Conservation (phyloP, 495 filamentous ascomycete species). For the Aspergillus olivimuriae region DNA sequence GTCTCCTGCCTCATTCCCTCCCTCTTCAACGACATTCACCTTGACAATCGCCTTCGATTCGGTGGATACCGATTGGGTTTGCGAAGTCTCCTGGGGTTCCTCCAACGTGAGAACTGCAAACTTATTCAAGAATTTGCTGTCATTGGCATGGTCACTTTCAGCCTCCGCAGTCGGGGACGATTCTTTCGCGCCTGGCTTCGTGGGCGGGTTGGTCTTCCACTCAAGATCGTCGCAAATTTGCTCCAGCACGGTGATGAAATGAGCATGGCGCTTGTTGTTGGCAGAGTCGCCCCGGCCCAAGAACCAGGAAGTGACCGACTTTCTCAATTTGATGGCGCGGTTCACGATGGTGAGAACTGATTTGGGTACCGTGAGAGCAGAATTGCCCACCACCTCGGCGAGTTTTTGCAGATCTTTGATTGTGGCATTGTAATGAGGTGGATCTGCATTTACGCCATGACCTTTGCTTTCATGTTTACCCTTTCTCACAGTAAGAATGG, state of each 20-base stretch:
- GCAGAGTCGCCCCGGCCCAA: constrained; percentile 17
- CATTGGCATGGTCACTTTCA: constrained; percentile 7
- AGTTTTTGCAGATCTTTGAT: constrained; percentile 22
- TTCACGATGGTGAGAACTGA: constrained; percentile 20
- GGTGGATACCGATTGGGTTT: constrained; percentile 4
- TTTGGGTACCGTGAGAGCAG: constrained; percentile 18
- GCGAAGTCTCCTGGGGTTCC: constrained; percentile 20
- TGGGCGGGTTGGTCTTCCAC: constrained; percentile 15
- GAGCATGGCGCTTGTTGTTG: constrained; percentile 18
- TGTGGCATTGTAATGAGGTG: constrained; percentile 16
- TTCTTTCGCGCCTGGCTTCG: constrained; percentile 14
- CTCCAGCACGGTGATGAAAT: constrained; percentile 25
- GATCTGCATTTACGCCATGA: constrained; percentile 10
- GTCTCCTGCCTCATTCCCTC: constrained; percentile 18
- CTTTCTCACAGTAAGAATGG: constrained; percentile 12
- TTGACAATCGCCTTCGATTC: constrained; percentile 20
- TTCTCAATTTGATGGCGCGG: constrained; percentile 26
- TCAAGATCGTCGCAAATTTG: constrained; percentile 23
- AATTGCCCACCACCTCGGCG: constrained; percentile 23
- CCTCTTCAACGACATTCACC: constrained; percentile 18
- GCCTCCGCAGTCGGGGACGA: constrained; percentile 8
- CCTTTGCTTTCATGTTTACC: constrained; percentile 17
- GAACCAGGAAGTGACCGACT: constrained; percentile 24
- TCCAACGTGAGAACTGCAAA: constrained; percentile 28
- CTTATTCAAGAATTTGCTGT: constrained; percentile 19